Evolutionary conservation across 352 stramenopile genomes (phyloP), one percentile per base, ranked within the genome.

Genomic region (Hyaloperonospora brassicae): DNA sequence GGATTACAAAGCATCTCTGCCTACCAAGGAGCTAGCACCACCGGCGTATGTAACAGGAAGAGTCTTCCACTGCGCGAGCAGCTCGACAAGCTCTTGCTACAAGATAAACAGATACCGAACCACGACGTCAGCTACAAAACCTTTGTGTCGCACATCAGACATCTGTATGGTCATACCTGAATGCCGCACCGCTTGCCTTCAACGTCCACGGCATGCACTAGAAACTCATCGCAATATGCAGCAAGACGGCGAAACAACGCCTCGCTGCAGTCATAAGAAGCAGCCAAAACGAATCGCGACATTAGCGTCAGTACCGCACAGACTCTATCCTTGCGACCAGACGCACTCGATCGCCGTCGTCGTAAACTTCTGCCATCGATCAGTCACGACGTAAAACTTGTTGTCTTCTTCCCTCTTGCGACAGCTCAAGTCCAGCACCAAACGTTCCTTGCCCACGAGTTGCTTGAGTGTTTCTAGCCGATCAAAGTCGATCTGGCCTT

Each of bases 161-260:
- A 31, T 11, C 25, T 4, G 10, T 45, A 0, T 21, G 6, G 2
- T 39, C 27, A 17, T 52, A 91, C 82, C 68, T 97, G 78, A 51
- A 98, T 97, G 2, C 94, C 94, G 58, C 89, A 96, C 30, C 88
- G 79, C 66, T 96, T 97, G 49, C 96, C 96, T 79, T 99, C 96
- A 13, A 98, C 96, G 44, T 99, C 96, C 13, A 98, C 96, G 0
- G 95, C 96, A 69, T 99, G 96, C 1, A 99, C 95, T 27, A 99
- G 70, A 64, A 98, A 98, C 71, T 98, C 96, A 57, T 96, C 90
- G 61, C 96, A 98, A 64, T 98, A 98, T 25, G 74, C 66, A 10
- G 86, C 75, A 23, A 99, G 72, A 39, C 76, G 72, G 46, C 85
- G 66, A 52, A 99, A 85, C 48, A 93, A 84, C n/a, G 76, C 73